A percentile compares a stretch with the other conserved stretches of the same genome.
Evolutionary conservation across 441 rosid species (phyloP).

Genomic region (Pelargonium australe): DNA sequence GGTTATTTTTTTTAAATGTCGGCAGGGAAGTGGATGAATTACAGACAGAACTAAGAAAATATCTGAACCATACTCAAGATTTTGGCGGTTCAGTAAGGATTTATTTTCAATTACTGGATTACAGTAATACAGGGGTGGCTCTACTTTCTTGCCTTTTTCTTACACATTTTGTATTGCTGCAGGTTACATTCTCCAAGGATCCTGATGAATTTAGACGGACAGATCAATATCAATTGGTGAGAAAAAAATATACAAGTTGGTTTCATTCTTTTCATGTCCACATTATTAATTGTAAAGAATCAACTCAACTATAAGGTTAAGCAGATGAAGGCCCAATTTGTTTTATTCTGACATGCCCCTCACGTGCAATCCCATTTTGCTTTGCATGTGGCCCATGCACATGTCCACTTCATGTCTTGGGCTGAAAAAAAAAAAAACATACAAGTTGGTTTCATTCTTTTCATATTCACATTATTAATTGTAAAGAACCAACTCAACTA

Average conservation of each 20-base stretch:
- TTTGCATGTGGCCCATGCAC: no score
- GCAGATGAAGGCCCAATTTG: no score
- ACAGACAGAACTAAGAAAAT: conserved; percentile 41
- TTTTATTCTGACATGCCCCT: no score
- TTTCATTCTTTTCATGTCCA: conserved; percentile 15
- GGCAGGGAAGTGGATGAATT: conserved; percentile 74
- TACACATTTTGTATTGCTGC: conserved; percentile 28
- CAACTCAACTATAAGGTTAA: no score
- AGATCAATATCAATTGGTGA: conserved; percentile 45
- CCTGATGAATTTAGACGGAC: conserved; percentile 36
- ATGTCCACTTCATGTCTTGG: no score
- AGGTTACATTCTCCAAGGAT: conserved; percentile 43
- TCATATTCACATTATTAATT: no score
- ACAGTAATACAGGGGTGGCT: conserved; percentile 13
- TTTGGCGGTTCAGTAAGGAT: conserved; percentile 47
- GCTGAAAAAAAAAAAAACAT: no score
- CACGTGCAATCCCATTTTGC: no score
- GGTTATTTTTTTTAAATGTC: not conserved
- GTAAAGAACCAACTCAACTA: no score
- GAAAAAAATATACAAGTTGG: conserved; percentile 21
- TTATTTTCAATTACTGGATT: conserved; percentile 22
- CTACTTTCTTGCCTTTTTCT: conserved; percentile 16
- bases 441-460: no score
- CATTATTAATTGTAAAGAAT: not conserved
- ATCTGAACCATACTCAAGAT: conserved; percentile 36